Base-by-base conservation (phyloP, 225 moss, liverwort and hornwort genomes). In the Bryoerythrophyllum caledonicum region DNA sequence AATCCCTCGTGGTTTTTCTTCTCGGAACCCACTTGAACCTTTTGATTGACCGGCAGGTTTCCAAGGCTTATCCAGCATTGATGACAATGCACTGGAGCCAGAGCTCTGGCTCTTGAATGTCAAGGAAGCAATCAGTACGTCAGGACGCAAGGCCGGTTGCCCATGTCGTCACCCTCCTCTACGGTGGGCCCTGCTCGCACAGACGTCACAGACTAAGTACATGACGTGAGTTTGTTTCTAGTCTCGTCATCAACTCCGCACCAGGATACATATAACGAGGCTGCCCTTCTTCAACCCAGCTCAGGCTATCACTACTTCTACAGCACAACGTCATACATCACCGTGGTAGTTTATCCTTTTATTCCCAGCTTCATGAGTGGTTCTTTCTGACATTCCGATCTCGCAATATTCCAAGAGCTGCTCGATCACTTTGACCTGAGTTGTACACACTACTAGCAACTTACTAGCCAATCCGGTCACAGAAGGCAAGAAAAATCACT, bases 211-310 rank as follows among this genome's bases (percentile, higher is more conserved):
- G 17, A 23, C n/a, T 2, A 2, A 34, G 10, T 48, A 63, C 51
- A 58, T 73, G 1, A 72, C 35, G 52, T 63, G 63, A 26, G 25
- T 71, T 71, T 71, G 59, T 71, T 43, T 71, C 59, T 43, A 28
- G 25, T 59, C 61, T 17, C 48, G 34, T 61, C 72, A 73, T 23
- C 32, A 60, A 49, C 34, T 61, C 49, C 15, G 32, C 72, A 34
- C 72, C 72, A 61, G 32, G 61, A 32, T 23, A 23, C 61, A 16
- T 21, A 34, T 34, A 15, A 49, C 30, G 27, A 46, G n/a, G n/a
- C n/a, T n/a, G 44, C 72, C 48, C 49, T 38, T 15, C 49, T 34
- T 21, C 23, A 46, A 5, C 48, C 23, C 70, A 32, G 48, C 46
- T 73, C 61, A 46, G 60, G 9, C 15, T 16, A 4, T 14, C 12